These are phyloP conservation scores for Pholiota molesta DNA, from an alignment of 768 basidiomycete genomes.

Conservation along the genomic window DNA sequence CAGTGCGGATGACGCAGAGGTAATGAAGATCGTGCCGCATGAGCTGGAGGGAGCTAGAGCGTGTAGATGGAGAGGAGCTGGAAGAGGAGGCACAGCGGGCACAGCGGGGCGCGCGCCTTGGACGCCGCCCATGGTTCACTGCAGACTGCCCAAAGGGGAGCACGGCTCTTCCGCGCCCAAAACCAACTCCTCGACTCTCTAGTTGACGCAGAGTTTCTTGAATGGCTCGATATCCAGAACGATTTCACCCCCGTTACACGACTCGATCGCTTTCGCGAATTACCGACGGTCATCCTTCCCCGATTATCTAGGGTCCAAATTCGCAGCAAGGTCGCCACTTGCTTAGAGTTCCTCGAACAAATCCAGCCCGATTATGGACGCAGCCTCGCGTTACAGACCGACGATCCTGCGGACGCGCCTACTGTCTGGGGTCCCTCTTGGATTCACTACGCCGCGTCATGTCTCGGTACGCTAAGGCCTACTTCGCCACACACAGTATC, in stretches of 20 bases:
- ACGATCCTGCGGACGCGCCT: background rate
- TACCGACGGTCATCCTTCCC: background rate
- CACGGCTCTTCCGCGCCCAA: no score
- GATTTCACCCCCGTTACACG: background rate
- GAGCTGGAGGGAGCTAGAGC: no score
- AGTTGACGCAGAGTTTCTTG: background rate
- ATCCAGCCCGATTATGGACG: background rate
- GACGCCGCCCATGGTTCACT: no score
- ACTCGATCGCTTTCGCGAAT: background rate
- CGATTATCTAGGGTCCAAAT: background rate
- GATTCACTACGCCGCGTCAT: background rate
- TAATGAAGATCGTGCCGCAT: no score
- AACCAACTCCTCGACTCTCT: background rate
- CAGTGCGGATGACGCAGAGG: no score
- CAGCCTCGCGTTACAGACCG: background rate
- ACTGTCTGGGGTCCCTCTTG: background rate
- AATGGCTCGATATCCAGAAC: background rate
- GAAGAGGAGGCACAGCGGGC: no score
- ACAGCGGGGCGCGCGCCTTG: no score
- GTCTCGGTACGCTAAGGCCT: background rate
- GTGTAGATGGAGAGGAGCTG: no score
- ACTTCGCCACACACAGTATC: background rate
- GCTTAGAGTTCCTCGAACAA: background rate
- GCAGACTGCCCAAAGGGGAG: no score
- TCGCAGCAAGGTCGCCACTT: background rate